Conservation (phyloP, 441 rosid genomes). For the Kokia cookei region DNA sequence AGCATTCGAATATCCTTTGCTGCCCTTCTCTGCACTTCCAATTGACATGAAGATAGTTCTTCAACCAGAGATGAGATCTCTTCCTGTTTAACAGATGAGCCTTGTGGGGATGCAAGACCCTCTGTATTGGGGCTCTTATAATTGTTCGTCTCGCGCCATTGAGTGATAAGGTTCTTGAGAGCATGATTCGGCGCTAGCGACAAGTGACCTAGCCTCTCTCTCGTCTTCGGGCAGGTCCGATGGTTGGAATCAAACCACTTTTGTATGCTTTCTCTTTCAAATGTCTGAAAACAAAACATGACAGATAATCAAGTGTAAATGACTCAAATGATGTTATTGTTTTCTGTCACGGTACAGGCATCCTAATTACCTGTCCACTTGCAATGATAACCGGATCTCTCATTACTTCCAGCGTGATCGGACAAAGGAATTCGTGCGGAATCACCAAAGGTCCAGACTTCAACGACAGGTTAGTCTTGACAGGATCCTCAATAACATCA, state of each 20-base stretch:
- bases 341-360: not conserved
- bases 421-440: not conserved
- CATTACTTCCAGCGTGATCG: not conserved
- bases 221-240: constrained; percentile 74
- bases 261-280: constrained; percentile 41
- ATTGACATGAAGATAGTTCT: constrained; percentile 44
- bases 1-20: constrained; percentile 52
- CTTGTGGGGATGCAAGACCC: not conserved
- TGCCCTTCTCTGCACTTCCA: constrained; percentile 41
- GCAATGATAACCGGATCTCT: not conserved
- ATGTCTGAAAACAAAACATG: not conserved
- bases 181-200: constrained; percentile 75
- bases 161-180: constrained; percentile 53
- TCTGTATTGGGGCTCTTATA: constrained; percentile 47
- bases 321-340: not conserved
- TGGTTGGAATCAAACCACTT: constrained; percentile 75
- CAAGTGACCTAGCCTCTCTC: constrained; percentile 47
- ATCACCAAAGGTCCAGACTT: not conserved
- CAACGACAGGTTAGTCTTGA: not conserved
- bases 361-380: not conserved
- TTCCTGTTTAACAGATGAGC: constrained; percentile 16
- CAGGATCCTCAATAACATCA: not conserved
- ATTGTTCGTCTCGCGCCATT: constrained; percentile 73
- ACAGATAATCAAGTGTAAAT: not conserved
- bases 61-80: constrained; percentile 40